Conservation (phyloP, 164 flowering plant species). For the Protea cynaroides region DNA sequence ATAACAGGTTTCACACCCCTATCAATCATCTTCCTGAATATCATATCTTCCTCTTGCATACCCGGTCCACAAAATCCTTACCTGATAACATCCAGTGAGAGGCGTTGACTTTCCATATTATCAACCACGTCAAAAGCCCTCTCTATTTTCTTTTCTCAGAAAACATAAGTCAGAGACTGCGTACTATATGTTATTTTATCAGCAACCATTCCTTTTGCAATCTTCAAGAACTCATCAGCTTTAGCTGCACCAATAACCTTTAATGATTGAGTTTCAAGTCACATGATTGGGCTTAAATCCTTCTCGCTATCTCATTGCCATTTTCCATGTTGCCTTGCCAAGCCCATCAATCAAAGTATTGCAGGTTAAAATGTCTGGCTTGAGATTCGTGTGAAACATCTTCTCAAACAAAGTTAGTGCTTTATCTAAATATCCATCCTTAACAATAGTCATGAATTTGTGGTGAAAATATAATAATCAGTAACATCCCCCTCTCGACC, state of each 20-base stretch:
- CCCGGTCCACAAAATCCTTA: slow-evolving; percentile 68
- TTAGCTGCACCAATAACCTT: slow-evolving; percentile 64
- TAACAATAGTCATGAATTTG: slow-evolving; percentile 76
- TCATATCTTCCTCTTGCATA: slow-evolving; percentile 62
- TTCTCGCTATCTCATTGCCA: slow-evolving; percentile 55
- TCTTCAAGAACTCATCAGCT: slow-evolving; percentile 50
- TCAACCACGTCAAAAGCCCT: slow-evolving; percentile 42
- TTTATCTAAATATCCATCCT: slow-evolving; percentile 46
- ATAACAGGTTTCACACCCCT: slow-evolving; percentile 65
- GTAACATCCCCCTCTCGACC: slow-evolving; percentile 67
- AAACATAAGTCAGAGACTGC: slow-evolving; percentile 61
- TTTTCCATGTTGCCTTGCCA: slow-evolving; percentile 71
- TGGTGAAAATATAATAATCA: slow-evolving; percentile 65
- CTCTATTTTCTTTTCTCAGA: slow-evolving; percentile 52
- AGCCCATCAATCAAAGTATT: slow-evolving; percentile 77
- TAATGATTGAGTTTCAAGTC: slow-evolving; percentile 65
- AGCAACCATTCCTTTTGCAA: slow-evolving; percentile 41
- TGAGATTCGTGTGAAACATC: slow-evolving; percentile 59
- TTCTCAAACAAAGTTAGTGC: slow-evolving; percentile 50
- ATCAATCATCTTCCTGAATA: slow-evolving; percentile 52
- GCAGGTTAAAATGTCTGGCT: slow-evolving; percentile 71
- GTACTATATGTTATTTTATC: slow-evolving; percentile 71
- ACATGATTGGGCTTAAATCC: slow-evolving; percentile 60
- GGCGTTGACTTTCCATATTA: slow-evolving; percentile 60
- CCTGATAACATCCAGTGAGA: slow-evolving; percentile 55